Percentiles rank a stretch among this genome's conserved stretches.
Conservation (phyloP, 2,329 filamentous ascomycete species). For the Beauveria rudraprayagi region DNA sequence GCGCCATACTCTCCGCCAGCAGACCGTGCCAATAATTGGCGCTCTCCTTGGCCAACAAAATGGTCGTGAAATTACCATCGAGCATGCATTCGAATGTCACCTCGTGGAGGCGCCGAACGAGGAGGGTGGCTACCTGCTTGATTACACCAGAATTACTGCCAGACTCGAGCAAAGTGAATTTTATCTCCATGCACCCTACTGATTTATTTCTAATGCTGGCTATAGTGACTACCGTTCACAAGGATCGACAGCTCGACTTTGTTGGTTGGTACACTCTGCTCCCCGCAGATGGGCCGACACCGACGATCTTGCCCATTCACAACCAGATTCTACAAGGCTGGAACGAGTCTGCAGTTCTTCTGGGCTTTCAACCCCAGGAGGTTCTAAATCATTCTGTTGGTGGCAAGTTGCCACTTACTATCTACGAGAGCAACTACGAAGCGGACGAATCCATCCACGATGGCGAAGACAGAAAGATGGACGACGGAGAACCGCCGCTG, state of each 20-base stretch:
- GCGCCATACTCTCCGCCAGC: slow-evolving; percentile 71
- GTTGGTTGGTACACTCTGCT: slow-evolving; percentile 90
- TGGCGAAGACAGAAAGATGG: slow-evolving; percentile 63
- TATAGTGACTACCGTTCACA: slow-evolving; percentile 81
- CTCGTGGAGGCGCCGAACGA: slow-evolving; percentile 34
- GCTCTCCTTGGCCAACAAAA: slow-evolving; percentile 87
- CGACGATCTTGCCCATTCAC: slow-evolving; percentile 64
- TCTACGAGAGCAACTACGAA: slow-evolving; percentile 82
- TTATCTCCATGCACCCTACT: not conserved
- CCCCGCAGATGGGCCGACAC: slow-evolving; percentile 62
- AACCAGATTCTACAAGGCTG: slow-evolving; percentile 63
- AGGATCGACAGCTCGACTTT: slow-evolving; percentile 70
- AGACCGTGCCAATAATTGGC: slow-evolving; percentile 70
- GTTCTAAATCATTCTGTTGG: slow-evolving; percentile 49
- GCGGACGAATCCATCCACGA: slow-evolving; percentile 51
- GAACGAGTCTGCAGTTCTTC: slow-evolving; percentile 80
- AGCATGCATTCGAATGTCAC: slow-evolving; percentile 85
- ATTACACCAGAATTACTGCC: slow-evolving; percentile 64
- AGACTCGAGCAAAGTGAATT: slow-evolving; percentile 74
- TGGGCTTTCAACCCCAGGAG: slow-evolving; percentile 72
- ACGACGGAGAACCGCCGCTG: slow-evolving; percentile 49
- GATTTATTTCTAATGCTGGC: not conserved
- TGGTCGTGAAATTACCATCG: slow-evolving; percentile 82
- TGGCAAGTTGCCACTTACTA: slow-evolving; percentile 77
- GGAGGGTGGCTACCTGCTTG: slow-evolving; percentile 53